Percentiles rank a stretch among this genome's conserved stretches.
Evolutionary conservation across 2,329 filamentous ascomycete genomes (phyloP).

Genomic region (Macrophomina pseudophaseolina): DNA sequence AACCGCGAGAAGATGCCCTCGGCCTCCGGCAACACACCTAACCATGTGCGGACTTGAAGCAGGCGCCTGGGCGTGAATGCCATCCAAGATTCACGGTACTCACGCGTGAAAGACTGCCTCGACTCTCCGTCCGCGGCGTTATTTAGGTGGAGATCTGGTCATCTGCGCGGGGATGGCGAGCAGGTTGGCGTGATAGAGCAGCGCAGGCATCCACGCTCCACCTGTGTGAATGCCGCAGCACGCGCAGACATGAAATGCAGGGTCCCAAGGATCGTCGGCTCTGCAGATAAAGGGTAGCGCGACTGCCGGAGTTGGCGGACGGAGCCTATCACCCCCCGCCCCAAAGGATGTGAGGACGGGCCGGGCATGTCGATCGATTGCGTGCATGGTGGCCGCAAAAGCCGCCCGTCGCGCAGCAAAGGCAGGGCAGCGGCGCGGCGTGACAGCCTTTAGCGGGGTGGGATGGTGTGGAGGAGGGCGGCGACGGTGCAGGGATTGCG

Average conservation of each 20-base stretch:
- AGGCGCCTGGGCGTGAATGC: no score
- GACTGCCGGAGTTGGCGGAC: not conserved
- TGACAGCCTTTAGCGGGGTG: conserved; percentile 20
- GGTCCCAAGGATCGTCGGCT: conserved; percentile 23
- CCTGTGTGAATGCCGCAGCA: conserved; percentile 16
- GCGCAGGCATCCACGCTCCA: not conserved
- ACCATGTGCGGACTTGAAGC: no score
- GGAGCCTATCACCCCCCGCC: conserved; percentile 17
- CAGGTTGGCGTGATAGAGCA: not conserved
- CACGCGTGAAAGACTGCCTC: no score
- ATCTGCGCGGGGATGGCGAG: conserved; percentile 11
- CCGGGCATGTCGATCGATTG: conserved; percentile 10
- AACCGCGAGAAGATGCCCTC: not conserved
- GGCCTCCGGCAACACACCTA: no score
- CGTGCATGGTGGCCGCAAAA: conserved; percentile 24
- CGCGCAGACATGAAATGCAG: conserved; percentile 23
- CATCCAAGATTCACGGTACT: no score
- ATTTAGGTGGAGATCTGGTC: not conserved
- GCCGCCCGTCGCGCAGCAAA: conserved; percentile 26
- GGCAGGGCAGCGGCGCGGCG: conserved; percentile 8
- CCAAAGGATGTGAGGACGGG: conserved; percentile 10
- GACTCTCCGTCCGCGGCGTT: no score
- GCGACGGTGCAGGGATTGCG: conserved; percentile 4
- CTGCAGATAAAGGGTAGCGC: conserved; percentile 19
- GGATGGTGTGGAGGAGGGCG: conserved; percentile 17